A percentile compares a stretch with the other conserved stretches of the same genome.
Conservation (phyloP, 371 early-diverging fungal genomes). For the Mortierella sp. region DNA sequence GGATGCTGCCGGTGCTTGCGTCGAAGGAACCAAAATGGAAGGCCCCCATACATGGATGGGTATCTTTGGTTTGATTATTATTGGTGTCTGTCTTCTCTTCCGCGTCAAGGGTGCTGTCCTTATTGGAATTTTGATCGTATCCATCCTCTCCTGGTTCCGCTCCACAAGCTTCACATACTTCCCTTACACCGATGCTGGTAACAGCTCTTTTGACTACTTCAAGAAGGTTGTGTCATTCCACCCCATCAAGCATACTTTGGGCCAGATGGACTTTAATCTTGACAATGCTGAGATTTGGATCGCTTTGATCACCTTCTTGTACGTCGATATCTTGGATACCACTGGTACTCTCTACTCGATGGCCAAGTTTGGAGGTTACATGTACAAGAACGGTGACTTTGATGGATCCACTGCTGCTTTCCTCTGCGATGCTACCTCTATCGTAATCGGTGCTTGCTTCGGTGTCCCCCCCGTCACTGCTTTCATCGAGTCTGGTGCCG, state of each 20-base stretch:
- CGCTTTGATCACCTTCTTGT: constrained; percentile 84
- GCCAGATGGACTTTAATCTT: constrained; percentile 73
- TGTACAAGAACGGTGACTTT: constrained; percentile 81
- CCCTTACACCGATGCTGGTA: constrained; percentile 74
- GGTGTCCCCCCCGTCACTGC: constrained; percentile 84
- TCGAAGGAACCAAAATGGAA: constrained; percentile 69
- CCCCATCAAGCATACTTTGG: constrained; percentile 69
- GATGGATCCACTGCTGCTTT: constrained; percentile 83
- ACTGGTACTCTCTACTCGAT: constrained; percentile 86
- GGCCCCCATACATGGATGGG: constrained; percentile 80
- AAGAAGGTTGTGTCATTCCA: constrained; percentile 81
- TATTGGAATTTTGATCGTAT: constrained; percentile 76
- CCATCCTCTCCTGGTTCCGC: constrained; percentile 80
- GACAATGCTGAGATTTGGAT: constrained; percentile 77
- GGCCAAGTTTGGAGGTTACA: constrained; percentile 84
- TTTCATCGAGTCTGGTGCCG: constrained; percentile 85
- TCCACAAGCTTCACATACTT: constrained; percentile 79
- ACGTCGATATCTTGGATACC: constrained; percentile 87
- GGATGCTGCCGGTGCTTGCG: constrained; percentile 65
- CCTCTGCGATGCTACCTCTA: constrained; percentile 75
- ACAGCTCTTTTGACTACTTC: constrained; percentile 77
- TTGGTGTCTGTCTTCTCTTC: constrained; percentile 73
- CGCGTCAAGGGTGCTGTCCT: constrained; percentile 82
- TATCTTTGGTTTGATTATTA: constrained; percentile 79
- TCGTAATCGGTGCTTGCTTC: constrained; percentile 77